Conservation (phyloP, 2,329 filamentous ascomycete species). For the Dothistroma septosporum region DNA sequence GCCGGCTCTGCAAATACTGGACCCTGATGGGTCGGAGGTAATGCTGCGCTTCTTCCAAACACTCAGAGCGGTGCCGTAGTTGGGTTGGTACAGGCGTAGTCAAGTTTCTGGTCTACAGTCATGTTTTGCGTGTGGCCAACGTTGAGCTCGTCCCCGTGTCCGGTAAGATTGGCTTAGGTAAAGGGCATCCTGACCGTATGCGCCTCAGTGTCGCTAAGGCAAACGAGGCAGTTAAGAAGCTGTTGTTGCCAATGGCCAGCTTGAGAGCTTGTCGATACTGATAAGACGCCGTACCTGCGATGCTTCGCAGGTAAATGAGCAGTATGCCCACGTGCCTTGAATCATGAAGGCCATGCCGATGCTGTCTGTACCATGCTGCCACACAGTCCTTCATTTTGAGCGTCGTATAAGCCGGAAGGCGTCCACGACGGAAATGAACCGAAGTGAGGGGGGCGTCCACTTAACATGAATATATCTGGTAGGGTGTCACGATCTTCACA, state of each 20-base stretch:
- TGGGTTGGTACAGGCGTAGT: slow-evolving; percentile 43
- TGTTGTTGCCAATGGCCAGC: background rate
- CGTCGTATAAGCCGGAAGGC: background rate
- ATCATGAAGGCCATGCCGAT: background rate
- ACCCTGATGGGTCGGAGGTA: slow-evolving; percentile 43
- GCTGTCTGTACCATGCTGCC: background rate
- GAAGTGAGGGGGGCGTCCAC: background rate
- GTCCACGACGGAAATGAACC: background rate
- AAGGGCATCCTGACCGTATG: slow-evolving; percentile 30
- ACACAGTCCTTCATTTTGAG: background rate
- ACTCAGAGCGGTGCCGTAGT: slow-evolving; percentile 38
- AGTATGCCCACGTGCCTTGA: background rate
- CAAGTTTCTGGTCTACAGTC: slow-evolving; percentile 48
- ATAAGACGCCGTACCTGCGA: background rate
- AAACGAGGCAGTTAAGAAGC: background rate
- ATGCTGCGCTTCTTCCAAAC: slow-evolving; percentile 37
- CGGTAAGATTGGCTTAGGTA: slow-evolving; percentile 29
- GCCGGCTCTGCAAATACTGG: slow-evolving; percentile 43
- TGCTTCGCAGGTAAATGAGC: background rate
- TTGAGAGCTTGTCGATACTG: background rate
- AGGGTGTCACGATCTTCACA: background rate
- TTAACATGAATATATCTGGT: background rate
- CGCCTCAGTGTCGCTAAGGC: background rate
- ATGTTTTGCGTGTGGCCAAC: slow-evolving; percentile 47
- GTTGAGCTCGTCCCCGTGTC: slow-evolving; percentile 13